Percentiles rank a stretch among this genome's conserved stretches.
Evolutionary conservation across 306 rosid species (phyloP).

Genomic region (Cicer bijugum): DNA sequence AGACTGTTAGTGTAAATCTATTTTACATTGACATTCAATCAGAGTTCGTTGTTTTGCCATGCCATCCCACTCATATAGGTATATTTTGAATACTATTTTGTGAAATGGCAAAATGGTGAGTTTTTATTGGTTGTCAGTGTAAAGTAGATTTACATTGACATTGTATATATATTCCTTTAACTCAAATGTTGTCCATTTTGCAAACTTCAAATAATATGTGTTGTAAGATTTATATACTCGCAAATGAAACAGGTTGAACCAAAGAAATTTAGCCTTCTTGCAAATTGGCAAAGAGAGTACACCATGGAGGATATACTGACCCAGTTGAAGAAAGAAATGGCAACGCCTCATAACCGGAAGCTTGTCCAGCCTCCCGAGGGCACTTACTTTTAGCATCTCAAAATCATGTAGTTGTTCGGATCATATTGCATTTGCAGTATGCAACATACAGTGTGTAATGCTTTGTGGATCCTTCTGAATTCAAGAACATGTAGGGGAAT

Average conservation of each 20-base stretch:
- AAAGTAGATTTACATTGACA: too few relatives aligned
- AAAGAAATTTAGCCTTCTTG: constrained; percentile 90
- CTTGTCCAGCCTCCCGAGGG: constrained; percentile 99
- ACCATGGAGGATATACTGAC: constrained; percentile 98
- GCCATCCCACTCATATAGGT: too few relatives aligned
- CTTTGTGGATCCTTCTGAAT: constrained; percentile 67
- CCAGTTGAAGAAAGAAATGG: constrained; percentile 99
- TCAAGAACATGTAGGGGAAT: constrained; percentile 64
- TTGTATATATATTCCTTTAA: too few relatives aligned
- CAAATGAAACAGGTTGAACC: constrained; percentile 79
- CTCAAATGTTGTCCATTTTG: neutral
- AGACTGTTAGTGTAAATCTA: too few relatives aligned
- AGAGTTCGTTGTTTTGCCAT: too few relatives aligned
- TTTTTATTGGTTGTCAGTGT: too few relatives aligned
- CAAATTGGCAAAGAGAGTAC: constrained; percentile 98
- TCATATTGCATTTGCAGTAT: constrained; percentile 63
- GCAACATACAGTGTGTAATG: constrained; percentile 82
- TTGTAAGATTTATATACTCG: constrained; percentile 22
- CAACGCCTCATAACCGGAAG: constrained; percentile 91
- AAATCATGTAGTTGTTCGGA: constrained; percentile 52
- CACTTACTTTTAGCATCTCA: constrained; percentile 80
- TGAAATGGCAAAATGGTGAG: too few relatives aligned
- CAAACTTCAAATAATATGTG: constrained; percentile 8
- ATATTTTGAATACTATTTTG: too few relatives aligned
- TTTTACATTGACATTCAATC: too few relatives aligned